Evolutionary conservation across 2,329 filamentous ascomycete species (phyloP).

Genomic region (Cercospora sp.): DNA sequence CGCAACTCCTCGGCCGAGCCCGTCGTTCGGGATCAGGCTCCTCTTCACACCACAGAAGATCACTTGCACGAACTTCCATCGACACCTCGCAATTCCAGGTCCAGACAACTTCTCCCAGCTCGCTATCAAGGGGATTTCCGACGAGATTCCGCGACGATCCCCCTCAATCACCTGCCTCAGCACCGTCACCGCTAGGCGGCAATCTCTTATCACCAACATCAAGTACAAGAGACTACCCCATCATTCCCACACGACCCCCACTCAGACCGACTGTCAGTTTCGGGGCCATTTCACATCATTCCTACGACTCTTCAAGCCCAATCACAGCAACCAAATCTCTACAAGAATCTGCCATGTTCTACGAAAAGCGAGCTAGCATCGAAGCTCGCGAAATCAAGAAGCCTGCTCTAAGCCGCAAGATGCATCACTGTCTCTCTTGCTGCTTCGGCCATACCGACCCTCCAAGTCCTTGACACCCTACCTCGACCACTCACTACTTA

Average conservation of each 20-base stretch:
- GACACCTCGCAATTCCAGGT: conserved; percentile 10
- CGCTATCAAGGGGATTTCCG: conserved; percentile 17
- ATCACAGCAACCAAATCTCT: background rate
- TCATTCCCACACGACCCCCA: conserved; percentile 22
- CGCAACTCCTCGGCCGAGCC: conserved; percentile 21
- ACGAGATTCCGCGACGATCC: conserved; percentile 29
- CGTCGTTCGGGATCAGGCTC: background rate
- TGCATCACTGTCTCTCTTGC: background rate
- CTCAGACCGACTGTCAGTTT: conserved; percentile 24
- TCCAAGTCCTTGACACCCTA: background rate
- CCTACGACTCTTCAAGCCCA: conserved; percentile 20
- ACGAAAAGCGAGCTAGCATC: background rate
- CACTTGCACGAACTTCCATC: conserved; percentile 17
- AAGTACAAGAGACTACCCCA: conserved; percentile 11
- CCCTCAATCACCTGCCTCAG: conserved; percentile 12
- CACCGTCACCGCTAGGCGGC: background rate
- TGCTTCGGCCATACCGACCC: conserved; percentile 1
- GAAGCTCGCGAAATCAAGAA: background rate
- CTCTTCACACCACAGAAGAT: conserved; percentile 10
- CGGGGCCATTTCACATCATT: conserved; percentile 21
- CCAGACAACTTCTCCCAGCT: conserved; percentile 6
- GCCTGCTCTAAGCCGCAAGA: background rate
- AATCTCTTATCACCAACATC: background rate
- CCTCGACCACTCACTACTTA: background rate
- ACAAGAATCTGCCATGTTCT: background rate